Conservation (phyloP, 179 eudicot species). For the Carnegiea gigantea region DNA sequence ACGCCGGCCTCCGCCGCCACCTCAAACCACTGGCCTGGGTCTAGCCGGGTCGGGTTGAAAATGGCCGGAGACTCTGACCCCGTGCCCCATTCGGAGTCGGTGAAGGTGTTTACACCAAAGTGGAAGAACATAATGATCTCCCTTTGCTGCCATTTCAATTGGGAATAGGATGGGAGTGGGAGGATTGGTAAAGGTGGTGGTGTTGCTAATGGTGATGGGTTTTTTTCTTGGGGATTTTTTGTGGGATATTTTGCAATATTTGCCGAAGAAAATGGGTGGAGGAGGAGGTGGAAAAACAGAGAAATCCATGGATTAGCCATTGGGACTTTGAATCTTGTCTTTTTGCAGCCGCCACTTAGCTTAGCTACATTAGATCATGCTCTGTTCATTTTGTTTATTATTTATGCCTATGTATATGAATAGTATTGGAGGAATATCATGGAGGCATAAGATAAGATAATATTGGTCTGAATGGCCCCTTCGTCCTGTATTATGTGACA, state of each 20-base stretch:
- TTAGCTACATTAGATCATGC: neutral
- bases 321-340: neutral
- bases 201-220: conserved; percentile 12
- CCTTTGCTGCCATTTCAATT: conserved; percentile 89
- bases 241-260: neutral
- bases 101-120: conserved; percentile 94
- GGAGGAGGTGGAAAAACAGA: conserved; percentile 8
- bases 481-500: neutral
- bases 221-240: neutral
- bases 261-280: conserved; percentile 8
- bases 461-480: neutral
- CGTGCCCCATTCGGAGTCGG: conserved; percentile 79
- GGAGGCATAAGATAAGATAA: neutral
- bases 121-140: conserved; percentile 91
- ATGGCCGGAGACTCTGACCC: conserved; percentile 64
- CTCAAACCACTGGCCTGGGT: conserved; percentile 69
- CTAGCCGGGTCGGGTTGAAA: conserved; percentile 64
- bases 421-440: too few relatives aligned
- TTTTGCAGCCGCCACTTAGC: neutral
- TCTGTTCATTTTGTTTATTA: neutral
- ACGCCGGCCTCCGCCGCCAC: conserved; percentile 61
- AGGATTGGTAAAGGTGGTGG: conserved; percentile 75
- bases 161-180: conserved; percentile 76
- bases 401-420: too few relatives aligned
- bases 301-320: conserved; percentile 23